A percentile compares a stretch with the other conserved stretches of the same genome.
These are phyloP conservation scores for Knoxdaviesia proteae DNA, from an alignment of 2,329 filamentous ascomycete species.

Conservation along the genomic window DNA sequence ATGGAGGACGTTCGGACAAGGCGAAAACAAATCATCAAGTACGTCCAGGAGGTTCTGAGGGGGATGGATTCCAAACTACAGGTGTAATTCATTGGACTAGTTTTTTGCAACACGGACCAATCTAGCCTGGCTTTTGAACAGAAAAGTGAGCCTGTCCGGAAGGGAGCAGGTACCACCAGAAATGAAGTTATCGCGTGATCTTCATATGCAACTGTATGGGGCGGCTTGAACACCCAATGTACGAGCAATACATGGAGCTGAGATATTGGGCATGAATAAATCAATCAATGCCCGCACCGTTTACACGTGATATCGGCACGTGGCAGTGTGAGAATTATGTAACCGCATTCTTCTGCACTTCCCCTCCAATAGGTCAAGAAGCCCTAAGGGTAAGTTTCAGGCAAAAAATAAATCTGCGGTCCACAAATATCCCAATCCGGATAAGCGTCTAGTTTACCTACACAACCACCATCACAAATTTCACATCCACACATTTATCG, in stretches of 20 bases:
- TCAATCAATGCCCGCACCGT: no score
- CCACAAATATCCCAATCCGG: constrained; percentile 4
- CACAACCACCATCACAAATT: not conserved
- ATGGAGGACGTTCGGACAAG: constrained; percentile 40
- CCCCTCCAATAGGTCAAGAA: no score
- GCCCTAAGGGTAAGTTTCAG: not conserved
- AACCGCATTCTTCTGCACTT: no score
- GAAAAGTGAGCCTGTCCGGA: not conserved
- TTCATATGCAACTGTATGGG: not conserved
- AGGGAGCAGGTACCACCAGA: not conserved
- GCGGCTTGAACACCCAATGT: no score
- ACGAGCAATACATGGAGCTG: no score
- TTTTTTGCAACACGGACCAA: not conserved
- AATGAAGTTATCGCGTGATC: not conserved
- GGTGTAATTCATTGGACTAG: not conserved
- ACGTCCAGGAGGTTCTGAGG: constrained; percentile 1
- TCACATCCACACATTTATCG: not conserved
- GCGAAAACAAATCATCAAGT: constrained; percentile 26
- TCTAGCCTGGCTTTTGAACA: not conserved
- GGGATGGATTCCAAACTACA: not conserved
- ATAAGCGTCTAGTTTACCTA: constrained; percentile 3
- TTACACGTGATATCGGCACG: no score
- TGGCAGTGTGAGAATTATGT: no score
- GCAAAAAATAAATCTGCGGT: constrained; percentile 3
- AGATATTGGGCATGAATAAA: no score